Percentiles rank a stretch among this genome's conserved stretches.
Conservation (phyloP, 164 flowering plant genomes). For the Tetrastigma voinierianum region DNA sequence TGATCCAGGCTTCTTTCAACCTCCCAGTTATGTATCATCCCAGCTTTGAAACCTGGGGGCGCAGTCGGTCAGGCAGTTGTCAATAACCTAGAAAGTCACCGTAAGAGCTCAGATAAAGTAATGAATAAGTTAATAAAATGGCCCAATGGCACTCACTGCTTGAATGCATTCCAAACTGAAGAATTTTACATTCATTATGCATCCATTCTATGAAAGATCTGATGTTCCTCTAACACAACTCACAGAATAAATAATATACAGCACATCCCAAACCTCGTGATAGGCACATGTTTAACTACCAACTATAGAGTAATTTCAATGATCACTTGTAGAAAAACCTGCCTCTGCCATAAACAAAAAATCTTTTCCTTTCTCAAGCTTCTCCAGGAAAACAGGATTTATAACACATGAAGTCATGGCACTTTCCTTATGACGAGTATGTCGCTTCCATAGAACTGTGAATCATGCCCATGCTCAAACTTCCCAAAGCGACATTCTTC, state of each 20-base stretch:
- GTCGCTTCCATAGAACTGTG: conserved; percentile 67
- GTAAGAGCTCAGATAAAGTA: conserved; percentile 16
- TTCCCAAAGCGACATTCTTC: conserved; percentile 69
- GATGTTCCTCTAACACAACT: too few species aligned
- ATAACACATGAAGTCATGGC: conserved; percentile 9
- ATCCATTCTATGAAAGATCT: too few species aligned
- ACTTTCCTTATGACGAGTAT: conserved; percentile 62
- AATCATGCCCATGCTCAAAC: conserved; percentile 72
- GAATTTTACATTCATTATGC: too few species aligned
- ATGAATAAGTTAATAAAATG: background rate
- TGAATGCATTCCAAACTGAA: too few species aligned
- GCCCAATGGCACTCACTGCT: too few species aligned
- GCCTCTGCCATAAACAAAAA: background rate
- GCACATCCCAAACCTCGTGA: too few species aligned
- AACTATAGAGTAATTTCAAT: too few species aligned
- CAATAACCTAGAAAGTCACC: conserved; percentile 82
- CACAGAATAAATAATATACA: too few species aligned
- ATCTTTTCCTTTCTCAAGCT: too few species aligned
- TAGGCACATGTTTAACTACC: too few species aligned
- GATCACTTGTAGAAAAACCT: too few species aligned
- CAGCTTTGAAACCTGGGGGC: conserved; percentile 74
- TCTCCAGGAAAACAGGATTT: background rate
- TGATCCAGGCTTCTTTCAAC: conserved; percentile 87
- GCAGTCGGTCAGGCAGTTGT: conserved; percentile 68
- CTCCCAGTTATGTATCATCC: conserved; percentile 82